Evolutionary conservation across 2,329 filamentous ascomycete genomes (phyloP).

Genomic region (Xylariaceae sp.): DNA sequence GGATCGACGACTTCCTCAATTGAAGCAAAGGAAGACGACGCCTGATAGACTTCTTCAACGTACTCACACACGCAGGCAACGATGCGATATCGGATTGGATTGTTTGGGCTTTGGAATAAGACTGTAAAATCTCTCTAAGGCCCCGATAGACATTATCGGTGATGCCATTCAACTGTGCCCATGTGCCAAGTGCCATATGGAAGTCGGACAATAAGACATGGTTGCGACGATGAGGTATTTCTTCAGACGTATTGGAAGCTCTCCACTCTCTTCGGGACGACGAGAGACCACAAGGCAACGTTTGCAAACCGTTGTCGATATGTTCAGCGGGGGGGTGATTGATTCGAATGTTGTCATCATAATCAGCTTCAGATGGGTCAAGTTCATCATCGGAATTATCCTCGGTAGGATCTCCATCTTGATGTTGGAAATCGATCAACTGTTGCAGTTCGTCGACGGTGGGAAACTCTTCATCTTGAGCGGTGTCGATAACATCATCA

Average conservation of each 20-base stretch:
- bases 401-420: too few species aligned
- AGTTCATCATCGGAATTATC: too few species aligned
- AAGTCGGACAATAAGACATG: neutral
- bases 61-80: neutral
- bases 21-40: neutral
- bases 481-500: neutral
- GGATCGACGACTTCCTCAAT: neutral
- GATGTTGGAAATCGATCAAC: neutral
- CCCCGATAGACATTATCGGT: neutral
- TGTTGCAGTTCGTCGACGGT: neutral
- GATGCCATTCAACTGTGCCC: neutral
- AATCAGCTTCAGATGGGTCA: neutral
- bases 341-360: neutral
- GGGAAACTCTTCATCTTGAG: neutral
- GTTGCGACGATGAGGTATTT: neutral
- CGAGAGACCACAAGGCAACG: neutral
- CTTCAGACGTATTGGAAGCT: neutral
- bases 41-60: neutral
- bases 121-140: neutral
- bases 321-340: too few species aligned
- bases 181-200: neutral
- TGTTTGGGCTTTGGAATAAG: neutral
- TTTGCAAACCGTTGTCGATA: too few species aligned
- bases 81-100: neutral
- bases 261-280: neutral